Evolutionary conservation across 306 rosid genomes (phyloP).

Genomic region (Prunus campanulata): DNA sequence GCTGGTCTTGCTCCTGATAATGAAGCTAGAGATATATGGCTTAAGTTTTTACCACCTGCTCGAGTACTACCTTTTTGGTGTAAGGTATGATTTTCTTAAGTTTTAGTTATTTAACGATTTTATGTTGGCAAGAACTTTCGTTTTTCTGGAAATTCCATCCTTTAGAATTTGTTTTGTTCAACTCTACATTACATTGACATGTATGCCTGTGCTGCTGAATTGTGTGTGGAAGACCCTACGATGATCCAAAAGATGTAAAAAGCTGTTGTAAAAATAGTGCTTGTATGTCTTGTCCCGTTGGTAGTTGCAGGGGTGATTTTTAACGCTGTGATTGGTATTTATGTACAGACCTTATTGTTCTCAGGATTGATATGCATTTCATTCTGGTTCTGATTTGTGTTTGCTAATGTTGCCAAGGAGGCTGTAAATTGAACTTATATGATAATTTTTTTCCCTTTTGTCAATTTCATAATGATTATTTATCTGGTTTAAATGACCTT

Average conservation of each 20-base stretch:
- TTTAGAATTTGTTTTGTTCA: background rate
- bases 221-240: background rate
- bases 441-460: background rate
- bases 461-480: background rate
- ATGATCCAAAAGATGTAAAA: background rate
- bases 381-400: no score
- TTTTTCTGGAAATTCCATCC: no score
- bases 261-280: background rate
- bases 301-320: no score
- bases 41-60: slow-evolving; percentile 66
- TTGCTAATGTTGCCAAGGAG: background rate
- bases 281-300: no score
- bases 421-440: no score
- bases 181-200: background rate
- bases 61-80: slow-evolving; percentile 92
- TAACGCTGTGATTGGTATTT: no score
- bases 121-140: background rate
- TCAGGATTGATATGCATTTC: no score
- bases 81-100: slow-evolving; percentile 50
- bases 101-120: background rate
- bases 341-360: no score
- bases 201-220: background rate
- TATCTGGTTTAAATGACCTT: background rate
- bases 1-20: slow-evolving; percentile 81
- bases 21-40: slow-evolving; percentile 89